Evolutionary conservation across 306 rosid genomes (phyloP), one percentile per base, ranked within the genome.

Genomic region (Cucumis cinereus): DNA sequence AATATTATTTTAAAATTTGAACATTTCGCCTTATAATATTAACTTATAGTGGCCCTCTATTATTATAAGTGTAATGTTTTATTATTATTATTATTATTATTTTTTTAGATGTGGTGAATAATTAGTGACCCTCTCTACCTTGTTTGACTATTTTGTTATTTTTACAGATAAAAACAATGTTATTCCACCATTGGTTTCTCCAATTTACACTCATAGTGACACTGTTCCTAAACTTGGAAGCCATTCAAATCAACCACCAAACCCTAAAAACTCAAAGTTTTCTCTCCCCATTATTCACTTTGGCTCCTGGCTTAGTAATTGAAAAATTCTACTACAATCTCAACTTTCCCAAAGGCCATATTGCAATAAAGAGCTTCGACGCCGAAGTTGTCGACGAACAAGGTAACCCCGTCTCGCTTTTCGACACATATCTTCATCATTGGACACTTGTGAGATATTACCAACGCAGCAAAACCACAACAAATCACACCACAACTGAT

Each of bases 401-500:
- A 35, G 91, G 94, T 24, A 82, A 84, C 14, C 62, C 90, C 33
- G 40, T 89, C 19, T 86, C 96, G 53, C 94, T 92, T 54, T 86
- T 87, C 2, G 92, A 92, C 79, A 86, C 94, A 70, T 92, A 90
- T 79, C 85, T 92, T 54, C 98, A 92, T 15, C 98, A 92, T 28
- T 92, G 96, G 96, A 28, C 40, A 78, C 23, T 90, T 35, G 26
- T 0, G 4, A 77, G 82, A 67, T 89, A 76, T 73, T 22, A 74
- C 53, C 72, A 71, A 40, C 75, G 45, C n/a, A 81, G 49, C 54
- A 52, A 49, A 49, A 49, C 19, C n/a, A 5, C 7, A 49, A 49
- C 54, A 13, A 12, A 45, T 45, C 52, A 43, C 4, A 43, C 52
- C 0, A 41, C 4, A 0, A 30, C 3, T 30, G 33, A 1, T 0